phyloP scores from a whole-genome alignment of 2,329 filamentous ascomycete genomes.

The Aspergillus intermedius region DNA sequence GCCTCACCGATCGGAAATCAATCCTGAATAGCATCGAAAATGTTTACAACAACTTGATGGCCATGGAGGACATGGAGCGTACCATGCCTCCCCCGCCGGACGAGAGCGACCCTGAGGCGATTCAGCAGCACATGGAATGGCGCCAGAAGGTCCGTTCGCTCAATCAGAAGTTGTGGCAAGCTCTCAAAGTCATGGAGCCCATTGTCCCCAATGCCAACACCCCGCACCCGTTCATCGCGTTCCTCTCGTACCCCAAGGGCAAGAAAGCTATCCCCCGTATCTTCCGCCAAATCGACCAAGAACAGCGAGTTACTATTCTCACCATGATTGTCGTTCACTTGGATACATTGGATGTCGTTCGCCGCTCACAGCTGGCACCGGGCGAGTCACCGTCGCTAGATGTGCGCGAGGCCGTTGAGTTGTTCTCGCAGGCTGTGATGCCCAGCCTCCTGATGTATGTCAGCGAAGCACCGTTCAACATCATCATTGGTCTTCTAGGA shows the following conservation, averaged over 20 bases:
- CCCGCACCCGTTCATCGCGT: conserved; percentile 88
- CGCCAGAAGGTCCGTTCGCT: conserved; percentile 62
- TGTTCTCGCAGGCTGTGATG: conserved; percentile 84
- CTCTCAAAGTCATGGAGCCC: conserved; percentile 87
- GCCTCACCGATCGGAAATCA: conserved; percentile 68
- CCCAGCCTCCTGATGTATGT: conserved; percentile 84
- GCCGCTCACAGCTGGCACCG: conserved; percentile 65
- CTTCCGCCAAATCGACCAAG: conserved; percentile 85
- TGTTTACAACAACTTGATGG: conserved; percentile 83
- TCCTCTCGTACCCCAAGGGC: conserved; percentile 89
- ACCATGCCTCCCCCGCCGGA: conserved; percentile 64
- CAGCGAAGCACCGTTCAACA: conserved; percentile 81
- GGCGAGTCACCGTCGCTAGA: conserved; percentile 68
- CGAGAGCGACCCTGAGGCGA: conserved; percentile 61
- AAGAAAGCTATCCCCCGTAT: conserved; percentile 94
- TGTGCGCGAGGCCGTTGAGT: conserved; percentile 84
- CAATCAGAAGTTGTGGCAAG: conserved; percentile 74
- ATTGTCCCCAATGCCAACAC: conserved; percentile 65
- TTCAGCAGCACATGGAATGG: conserved; percentile 75
- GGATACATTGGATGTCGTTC: conserved; percentile 84
- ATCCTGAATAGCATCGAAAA: conserved; percentile 80
- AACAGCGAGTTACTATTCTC: conserved; percentile 85
- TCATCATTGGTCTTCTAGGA: conserved; percentile 83
- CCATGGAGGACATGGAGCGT: conserved; percentile 87
- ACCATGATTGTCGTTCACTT: conserved; percentile 95